Evolutionary conservation across 2,329 filamentous ascomycete genomes (phyloP), one percentile per base, ranked within the genome.

Genomic region (Tolypocladium pustulatum): DNA sequence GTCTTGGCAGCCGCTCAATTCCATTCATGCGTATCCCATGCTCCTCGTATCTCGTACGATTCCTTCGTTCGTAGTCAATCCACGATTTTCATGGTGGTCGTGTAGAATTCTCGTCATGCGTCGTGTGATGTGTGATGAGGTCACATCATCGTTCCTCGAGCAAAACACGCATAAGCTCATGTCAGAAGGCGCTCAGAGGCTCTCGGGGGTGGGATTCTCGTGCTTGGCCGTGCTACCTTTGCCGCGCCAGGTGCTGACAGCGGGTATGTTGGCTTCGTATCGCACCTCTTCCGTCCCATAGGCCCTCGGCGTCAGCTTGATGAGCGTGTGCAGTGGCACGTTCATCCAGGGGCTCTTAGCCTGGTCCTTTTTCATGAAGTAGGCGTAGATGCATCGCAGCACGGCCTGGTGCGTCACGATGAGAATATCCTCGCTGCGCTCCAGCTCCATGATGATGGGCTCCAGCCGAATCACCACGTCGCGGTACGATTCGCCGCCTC

Each of bases 361-460:
- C 73, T 97, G 94, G 58, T 91, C 88, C 68, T 94, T 91, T 68
- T 97, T 96, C 89, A 97, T 96, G 73, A 97, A 99, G 74, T 99
- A 99, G 36, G 94, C 91, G 70, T 97, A 99, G 67, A 99, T 96
- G 78, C 94, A 99, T 60, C 94, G 86, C 62, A 99, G 80, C 38
- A 99, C 93, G 17, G 94, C 94, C 76, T 99, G 94, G 72, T 99
- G 94, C 4, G 94, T 97, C 61, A 99, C 91, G 66, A 99, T 97
- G 61, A 99, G 85, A 65, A 99, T 96, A 70, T 99, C 95, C 73
- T 97, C 94, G 65, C 88, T 91, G 62, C 94, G 85, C 74, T 99
- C 94, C 57, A 99, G 81, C 72, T 99, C 94, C 94, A 99, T 99
- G 76, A 99, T 99, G 75, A 99, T 99, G 62, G 94, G 94, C 71